Evolutionary conservation across 495 filamentous ascomycete species (phyloP).

Genomic region (Aspergillus asperescens): DNA sequence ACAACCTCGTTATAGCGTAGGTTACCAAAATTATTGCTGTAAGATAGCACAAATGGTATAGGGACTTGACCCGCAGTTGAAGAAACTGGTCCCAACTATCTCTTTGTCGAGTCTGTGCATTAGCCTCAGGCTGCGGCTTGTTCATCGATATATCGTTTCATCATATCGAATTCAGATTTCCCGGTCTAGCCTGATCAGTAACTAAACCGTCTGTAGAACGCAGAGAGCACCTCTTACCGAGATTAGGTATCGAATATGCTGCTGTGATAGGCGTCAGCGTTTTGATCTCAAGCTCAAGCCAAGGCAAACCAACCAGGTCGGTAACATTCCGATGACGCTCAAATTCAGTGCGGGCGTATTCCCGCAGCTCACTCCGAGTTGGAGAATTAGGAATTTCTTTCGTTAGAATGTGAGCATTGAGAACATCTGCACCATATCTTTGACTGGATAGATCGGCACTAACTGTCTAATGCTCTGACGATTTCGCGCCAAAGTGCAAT

Average conservation of each 20-base stretch:
- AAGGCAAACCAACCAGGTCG: slow-evolving; percentile 52
- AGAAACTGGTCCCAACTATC: background rate
- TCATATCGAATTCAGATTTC: slow-evolving; percentile 56
- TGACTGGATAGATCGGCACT: slow-evolving; percentile 3
- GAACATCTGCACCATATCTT: background rate
- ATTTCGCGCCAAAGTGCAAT: slow-evolving; percentile 39
- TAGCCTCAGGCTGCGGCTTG: slow-evolving; percentile 25
- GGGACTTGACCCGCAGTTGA: background rate
- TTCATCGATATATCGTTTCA: slow-evolving; percentile 53
- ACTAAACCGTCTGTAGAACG: background rate
- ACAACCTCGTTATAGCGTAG: background rate
- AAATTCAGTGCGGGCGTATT: slow-evolving; percentile 72
- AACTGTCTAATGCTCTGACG: slow-evolving; percentile 36
- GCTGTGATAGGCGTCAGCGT: slow-evolving; percentile 23
- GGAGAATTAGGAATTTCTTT: slow-evolving; percentile 40
- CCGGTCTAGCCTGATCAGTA: slow-evolving; percentile 38
- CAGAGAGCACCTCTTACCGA: slow-evolving; percentile 32
- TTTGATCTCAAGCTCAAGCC: background rate
- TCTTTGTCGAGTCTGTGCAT: background rate
- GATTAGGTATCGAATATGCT: slow-evolving; percentile 57
- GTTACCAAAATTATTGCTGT: background rate
- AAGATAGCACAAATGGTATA: background rate
- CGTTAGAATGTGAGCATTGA: background rate
- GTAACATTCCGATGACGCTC: slow-evolving; percentile 64
- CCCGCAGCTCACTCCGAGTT: slow-evolving; percentile 59